Evolutionary conservation across 805 yeast species (phyloP), one percentile per base, ranked within the genome.

Genomic region (Saccharomycopsis microspora): DNA sequence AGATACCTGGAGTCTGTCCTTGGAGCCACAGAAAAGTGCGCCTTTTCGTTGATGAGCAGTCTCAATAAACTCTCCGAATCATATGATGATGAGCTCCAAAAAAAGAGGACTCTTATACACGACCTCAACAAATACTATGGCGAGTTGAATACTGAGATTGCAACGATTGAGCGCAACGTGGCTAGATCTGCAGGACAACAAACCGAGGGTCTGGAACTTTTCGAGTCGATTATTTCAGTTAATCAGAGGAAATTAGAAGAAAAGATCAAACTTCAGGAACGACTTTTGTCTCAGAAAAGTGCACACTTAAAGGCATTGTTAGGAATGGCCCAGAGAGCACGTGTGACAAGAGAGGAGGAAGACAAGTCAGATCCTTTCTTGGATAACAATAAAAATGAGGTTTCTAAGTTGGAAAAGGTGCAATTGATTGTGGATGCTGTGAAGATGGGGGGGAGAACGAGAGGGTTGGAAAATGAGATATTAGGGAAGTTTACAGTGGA

Each of bases 51-150:
- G 45, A 54, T 73, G 28, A 74, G 70, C 19, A 66, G 73, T n/a
- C 66, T 78, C 48, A 64, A 65, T 10, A 70, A 66, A 19, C 64
- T 75, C 40, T 65, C 77, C 3, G 61, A 63, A 38, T 71, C 77
- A 27, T 85, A 80, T 58, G 80, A 77, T 44, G 60, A 60, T 6
- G 81, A 78, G 51, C 60, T 85, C 43, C 66, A 64, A 32, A 71
- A 70, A 43, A 79, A 80, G 60, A 76, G 75, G 40, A 66, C 31
- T 37, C 64, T 67, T 47, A 44, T 52, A 9, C 28, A 47, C 37
- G 53, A 47, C 41, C 50, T 52, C 47, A 50, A 45, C 27, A 39
- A 47, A 31, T 52, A 47, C 33, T 43, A 41, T 28, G 34, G 10
- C 6, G 63, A 47, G 9, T 33, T 50, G n/a, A 42, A 31, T 6